Percentiles rank a stretch among this genome's conserved stretches.
These are phyloP conservation scores for Melanopsichium pennsylvanicum DNA, from an alignment of 1,284 basidiomycete genomes.

Conservation along the genomic window DNA sequence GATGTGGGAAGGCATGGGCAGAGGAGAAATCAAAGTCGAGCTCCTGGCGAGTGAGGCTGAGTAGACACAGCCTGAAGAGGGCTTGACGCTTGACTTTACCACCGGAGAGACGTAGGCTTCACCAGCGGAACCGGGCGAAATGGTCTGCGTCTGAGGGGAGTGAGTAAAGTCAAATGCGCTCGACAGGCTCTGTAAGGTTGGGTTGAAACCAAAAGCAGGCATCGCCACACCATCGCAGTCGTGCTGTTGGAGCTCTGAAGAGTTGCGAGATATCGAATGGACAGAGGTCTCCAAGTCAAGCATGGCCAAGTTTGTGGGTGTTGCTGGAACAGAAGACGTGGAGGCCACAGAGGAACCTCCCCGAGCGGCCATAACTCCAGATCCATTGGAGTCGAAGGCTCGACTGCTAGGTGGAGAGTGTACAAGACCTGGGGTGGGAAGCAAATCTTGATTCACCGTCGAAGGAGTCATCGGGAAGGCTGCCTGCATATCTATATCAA, in stretches of 20 bases:
- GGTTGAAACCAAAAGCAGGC: not conserved
- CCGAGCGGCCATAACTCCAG: not conserved
- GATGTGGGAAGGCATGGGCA: not conserved
- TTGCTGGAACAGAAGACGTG: slow-evolving; percentile 11
- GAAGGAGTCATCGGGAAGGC: not conserved
- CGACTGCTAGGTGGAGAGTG: slow-evolving; percentile 8
- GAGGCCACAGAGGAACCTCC: slow-evolving; percentile 2
- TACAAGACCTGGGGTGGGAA: slow-evolving; percentile 9
- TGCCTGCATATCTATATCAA: slow-evolving; percentile 4
- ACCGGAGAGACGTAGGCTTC: not conserved
- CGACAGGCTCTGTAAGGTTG: slow-evolving; percentile 1
- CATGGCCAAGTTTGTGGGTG: slow-evolving; percentile 1
- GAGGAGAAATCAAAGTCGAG: not conserved
- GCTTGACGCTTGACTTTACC: not conserved
- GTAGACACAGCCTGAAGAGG: not conserved
- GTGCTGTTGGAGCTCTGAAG: not conserved
- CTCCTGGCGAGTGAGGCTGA: slow-evolving; percentile 1
- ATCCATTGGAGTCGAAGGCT: not conserved
- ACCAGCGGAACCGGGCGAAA: not conserved
- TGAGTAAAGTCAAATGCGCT: slow-evolving; percentile 14
- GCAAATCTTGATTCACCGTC: slow-evolving; percentile 2
- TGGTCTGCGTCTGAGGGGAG: not conserved
- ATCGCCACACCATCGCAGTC: not conserved
- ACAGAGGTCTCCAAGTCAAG: not conserved
- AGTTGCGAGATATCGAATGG: not conserved